These are phyloP conservation scores for Malassezia sp. DNA, from an alignment of 1,284 basidiomycete species.

Conservation along the genomic window DNA sequence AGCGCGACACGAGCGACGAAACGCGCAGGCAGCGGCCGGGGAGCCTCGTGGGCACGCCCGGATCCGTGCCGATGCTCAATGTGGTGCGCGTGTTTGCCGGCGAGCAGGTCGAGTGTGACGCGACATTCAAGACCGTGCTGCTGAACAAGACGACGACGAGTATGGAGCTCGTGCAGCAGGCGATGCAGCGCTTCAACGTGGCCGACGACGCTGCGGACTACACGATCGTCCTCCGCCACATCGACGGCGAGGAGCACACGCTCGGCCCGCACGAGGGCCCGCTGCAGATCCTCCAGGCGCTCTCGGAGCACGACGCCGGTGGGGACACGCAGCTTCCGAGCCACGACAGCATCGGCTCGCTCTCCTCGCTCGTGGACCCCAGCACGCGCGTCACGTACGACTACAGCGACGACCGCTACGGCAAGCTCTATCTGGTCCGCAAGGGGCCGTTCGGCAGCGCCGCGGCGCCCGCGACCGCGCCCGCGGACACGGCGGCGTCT, in stretches of 20 bases:
- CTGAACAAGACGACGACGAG: constrained; percentile 75
- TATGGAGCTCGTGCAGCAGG: constrained; percentile 72
- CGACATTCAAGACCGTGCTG: constrained; percentile 93
- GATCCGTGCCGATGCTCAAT: constrained; percentile 68
- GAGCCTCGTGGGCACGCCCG: constrained; percentile 42
- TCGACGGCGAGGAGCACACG: constrained; percentile 66
- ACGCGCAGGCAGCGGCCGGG: constrained; percentile 24
- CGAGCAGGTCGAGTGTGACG: constrained; percentile 65
- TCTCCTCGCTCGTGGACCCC: constrained; percentile 77
- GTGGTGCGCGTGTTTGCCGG: constrained; percentile 92
- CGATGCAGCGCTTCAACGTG: constrained; percentile 75
- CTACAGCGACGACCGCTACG: constrained; percentile 87
- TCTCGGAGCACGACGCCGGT: constrained; percentile 57
- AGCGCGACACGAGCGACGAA: neutral
- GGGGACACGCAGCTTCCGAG: constrained; percentile 51
- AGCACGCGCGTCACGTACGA: constrained; percentile 81
- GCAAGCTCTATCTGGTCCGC: constrained; percentile 82
- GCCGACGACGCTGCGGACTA: constrained; percentile 55
- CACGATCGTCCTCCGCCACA: constrained; percentile 79
- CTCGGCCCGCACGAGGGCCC: constrained; percentile 65
- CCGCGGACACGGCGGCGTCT: neutral
- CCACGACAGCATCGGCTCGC: constrained; percentile 65
- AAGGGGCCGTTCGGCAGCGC: constrained; percentile 12
- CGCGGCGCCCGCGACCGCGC: neutral
- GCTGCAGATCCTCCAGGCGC: constrained; percentile 69